phyloP scores from a whole-genome alignment of 2,329 filamentous ascomycete genomes.

The Dothideomycetidae sp. region DNA sequence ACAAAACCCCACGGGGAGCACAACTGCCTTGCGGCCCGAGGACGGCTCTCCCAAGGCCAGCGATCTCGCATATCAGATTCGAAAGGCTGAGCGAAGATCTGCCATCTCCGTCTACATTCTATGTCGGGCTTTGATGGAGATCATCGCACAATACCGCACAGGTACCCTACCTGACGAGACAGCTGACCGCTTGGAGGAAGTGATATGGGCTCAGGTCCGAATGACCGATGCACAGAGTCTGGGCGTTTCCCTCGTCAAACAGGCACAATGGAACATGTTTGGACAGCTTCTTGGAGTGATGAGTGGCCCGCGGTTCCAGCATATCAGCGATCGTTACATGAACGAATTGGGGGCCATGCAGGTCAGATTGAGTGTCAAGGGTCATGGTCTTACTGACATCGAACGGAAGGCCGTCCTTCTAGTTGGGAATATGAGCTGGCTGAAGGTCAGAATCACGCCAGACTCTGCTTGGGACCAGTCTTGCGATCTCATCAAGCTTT shows the following conservation, averaged over 20 bases:
- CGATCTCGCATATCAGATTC: slow-evolving; percentile 19
- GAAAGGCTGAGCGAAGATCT: slow-evolving; percentile 57
- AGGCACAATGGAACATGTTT: slow-evolving; percentile 93
- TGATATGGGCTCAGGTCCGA: slow-evolving; percentile 92
- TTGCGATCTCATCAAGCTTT: slow-evolving; percentile 71
- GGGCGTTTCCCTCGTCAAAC: slow-evolving; percentile 61
- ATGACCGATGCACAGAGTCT: slow-evolving; percentile 73
- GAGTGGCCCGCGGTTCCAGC: slow-evolving; percentile 81
- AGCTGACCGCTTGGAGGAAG: slow-evolving; percentile 84
- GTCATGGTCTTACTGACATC: slow-evolving; percentile 48
- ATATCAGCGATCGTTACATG: slow-evolving; percentile 70
- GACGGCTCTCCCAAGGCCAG: slow-evolving; percentile 11
- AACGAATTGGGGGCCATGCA: slow-evolving; percentile 66
- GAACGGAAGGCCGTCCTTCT: slow-evolving; percentile 79
- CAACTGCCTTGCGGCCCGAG: slow-evolving; percentile 8
- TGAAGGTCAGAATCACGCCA: slow-evolving; percentile 61
- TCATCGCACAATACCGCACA: slow-evolving; percentile 79
- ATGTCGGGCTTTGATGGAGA: slow-evolving; percentile 83
- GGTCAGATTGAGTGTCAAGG: slow-evolving; percentile 59
- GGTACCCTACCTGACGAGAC: slow-evolving; percentile 75
- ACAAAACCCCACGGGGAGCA: slow-evolving; percentile 10
- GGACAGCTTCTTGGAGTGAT: slow-evolving; percentile 87
- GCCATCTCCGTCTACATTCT: slow-evolving; percentile 93
- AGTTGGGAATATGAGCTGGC: slow-evolving; percentile 78
- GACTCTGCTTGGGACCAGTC: slow-evolving; percentile 69